A percentile compares a stretch with the other conserved stretches of the same genome.
These are phyloP conservation scores for Parietichytrium sp. DNA, from an alignment of 108 stramenopile species.

Conservation along the genomic window DNA sequence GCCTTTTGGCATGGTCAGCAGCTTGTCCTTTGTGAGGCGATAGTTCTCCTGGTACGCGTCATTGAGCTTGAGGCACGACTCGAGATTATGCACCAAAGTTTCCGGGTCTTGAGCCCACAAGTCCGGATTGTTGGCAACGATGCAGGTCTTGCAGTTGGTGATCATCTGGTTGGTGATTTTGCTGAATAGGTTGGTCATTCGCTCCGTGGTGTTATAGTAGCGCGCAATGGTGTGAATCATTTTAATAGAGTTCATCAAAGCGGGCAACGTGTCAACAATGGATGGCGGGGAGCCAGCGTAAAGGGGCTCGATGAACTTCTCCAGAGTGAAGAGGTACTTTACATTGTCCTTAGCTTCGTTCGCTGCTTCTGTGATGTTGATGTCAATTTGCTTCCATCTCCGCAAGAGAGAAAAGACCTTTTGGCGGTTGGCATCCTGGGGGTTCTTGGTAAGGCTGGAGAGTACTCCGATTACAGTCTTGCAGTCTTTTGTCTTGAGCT, in stretches of 20 bases:
- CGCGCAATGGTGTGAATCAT: conserved; percentile 87
- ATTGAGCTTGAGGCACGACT: conserved; percentile 77
- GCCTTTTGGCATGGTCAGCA: conserved; percentile 68
- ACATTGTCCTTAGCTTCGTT: conserved; percentile 89
- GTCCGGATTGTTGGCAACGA: conserved; percentile 55
- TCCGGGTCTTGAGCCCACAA: conserved; percentile 77
- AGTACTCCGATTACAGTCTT: conserved; percentile 70
- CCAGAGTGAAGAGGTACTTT: conserved; percentile 81
- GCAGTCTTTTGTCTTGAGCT: conserved; percentile 75
- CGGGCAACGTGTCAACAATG: conserved; percentile 82
- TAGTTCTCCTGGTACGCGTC: conserved; percentile 83
- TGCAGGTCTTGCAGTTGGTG: conserved; percentile 70
- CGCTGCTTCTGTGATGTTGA: conserved; percentile 80
- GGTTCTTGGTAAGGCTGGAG: conserved; percentile 65
- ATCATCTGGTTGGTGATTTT: conserved; percentile 88
- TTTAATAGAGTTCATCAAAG: conserved; percentile 83
- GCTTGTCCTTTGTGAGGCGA: conserved; percentile 76
- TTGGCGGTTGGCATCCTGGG: conserved; percentile 44
- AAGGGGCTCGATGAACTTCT: conserved; percentile 80
- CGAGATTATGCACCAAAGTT: conserved; percentile 68
- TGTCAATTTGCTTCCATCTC: conserved; percentile 81
- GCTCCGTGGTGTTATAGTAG: conserved; percentile 71
- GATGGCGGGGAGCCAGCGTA: conserved; percentile 75
- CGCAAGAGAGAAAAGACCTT: conserved; percentile 64
- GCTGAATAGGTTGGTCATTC: conserved; percentile 69